Conservation (phyloP, 768 basidiomycete genomes). For the Podaxis sp. region DNA sequence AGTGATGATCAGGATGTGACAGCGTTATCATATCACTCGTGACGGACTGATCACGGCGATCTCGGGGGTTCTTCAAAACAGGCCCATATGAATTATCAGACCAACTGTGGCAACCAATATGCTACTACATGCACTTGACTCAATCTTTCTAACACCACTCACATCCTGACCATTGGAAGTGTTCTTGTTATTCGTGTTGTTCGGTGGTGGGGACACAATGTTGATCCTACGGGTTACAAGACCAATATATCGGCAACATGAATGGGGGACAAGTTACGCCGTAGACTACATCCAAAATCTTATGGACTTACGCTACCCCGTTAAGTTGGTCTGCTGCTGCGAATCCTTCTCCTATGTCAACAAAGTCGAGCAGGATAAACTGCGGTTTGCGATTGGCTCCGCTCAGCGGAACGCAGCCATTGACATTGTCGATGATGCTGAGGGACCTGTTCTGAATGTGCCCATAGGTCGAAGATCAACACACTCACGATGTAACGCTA, state of each 20-base stretch:
- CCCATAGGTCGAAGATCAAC: not conserved
- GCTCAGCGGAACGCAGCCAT: conserved; percentile 36
- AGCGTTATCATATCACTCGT: conserved; percentile 2
- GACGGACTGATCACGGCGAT: not conserved
- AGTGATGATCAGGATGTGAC: not conserved
- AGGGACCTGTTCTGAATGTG: not conserved
- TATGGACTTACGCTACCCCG: conserved; percentile 31
- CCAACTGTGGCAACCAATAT: not conserved
- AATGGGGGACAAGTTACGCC: not conserved
- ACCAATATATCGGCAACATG: not conserved
- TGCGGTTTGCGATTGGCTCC: conserved; percentile 42
- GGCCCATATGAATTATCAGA: not conserved
- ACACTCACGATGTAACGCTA: conserved; percentile 31
- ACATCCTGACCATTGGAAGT: not conserved
- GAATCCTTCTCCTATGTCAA: conserved; percentile 42
- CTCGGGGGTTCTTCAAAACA: not conserved
- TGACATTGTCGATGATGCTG: conserved; percentile 37
- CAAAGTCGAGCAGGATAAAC: conserved; percentile 51
- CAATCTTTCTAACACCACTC: not conserved
- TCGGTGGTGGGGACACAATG: not conserved
- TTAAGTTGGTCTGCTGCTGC: conserved; percentile 41
- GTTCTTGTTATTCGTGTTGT: not conserved
- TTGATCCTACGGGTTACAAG: not conserved
- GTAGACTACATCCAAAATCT: not conserved
- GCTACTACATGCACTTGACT: not conserved